Conservation (phyloP, 768 basidiomycete species). For the Chiua virens region DNA sequence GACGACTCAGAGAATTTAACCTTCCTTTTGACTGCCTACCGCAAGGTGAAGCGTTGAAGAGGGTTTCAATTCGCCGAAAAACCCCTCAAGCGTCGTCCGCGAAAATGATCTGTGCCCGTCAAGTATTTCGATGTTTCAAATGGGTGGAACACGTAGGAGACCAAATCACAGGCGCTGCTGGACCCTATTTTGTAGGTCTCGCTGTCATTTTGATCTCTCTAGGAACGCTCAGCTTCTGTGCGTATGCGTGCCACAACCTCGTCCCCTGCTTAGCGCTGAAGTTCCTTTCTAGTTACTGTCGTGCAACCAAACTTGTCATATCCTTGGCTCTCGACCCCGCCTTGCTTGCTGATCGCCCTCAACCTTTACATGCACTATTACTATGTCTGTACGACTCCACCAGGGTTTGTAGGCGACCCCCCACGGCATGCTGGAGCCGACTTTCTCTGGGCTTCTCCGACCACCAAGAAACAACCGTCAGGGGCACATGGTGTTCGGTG, state of each 20-base stretch:
- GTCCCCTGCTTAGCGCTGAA: background rate
- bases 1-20: too few relatives aligned
- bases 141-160: constrained; percentile 73
- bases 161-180: constrained; percentile 83
- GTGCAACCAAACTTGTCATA: constrained; percentile 65
- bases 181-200: constrained; percentile 85
- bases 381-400: constrained; percentile 73
- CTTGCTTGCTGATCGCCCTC: constrained; percentile 70
- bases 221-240: constrained; percentile 81
- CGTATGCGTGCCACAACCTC: constrained; percentile 24
- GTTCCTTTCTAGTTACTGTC: constrained; percentile 65
- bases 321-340: constrained; percentile 59
- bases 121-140: constrained; percentile 58
- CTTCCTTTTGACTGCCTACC: too few relatives aligned
- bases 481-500: constrained; percentile 49
- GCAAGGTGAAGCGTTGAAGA: too few relatives aligned
- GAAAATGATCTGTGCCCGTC: constrained; percentile 29
- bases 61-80: too few relatives aligned
- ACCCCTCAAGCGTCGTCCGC: too few relatives aligned
- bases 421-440: constrained; percentile 39
- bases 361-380: constrained; percentile 87
- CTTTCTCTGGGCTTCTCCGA: constrained; percentile 57
- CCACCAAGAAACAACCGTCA: constrained; percentile 11
- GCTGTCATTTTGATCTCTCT: constrained; percentile 68
- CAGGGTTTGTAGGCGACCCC: constrained; percentile 76